Evolutionary conservation across 805 yeast species (phyloP), one percentile per base, ranked within the genome.

Genomic region (Myxozyma monticola): DNA sequence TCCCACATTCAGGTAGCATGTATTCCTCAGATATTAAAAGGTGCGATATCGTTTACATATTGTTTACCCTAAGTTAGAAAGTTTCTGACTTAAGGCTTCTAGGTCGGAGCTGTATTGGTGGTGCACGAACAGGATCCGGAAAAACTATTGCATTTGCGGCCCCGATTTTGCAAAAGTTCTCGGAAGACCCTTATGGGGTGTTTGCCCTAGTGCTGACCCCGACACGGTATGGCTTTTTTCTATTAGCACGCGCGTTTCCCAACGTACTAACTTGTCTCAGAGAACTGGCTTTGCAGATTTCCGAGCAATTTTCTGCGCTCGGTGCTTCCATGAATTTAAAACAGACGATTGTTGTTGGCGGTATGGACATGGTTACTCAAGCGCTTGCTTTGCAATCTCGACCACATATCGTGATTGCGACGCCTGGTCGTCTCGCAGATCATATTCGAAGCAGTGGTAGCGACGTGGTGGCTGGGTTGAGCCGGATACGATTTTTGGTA

Each of bases 71-170:
- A 12, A n/a, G 7, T 20, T 25, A 22, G 15, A 21, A 12, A 37
- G 24, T 12, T 7, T n/a, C 15, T 25, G 12, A 18, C 6, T 18
- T n/a, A n/a, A 24, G 30, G 10, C 20, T 7, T 3, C 8, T 12
- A 64, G 70, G 95, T 6, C 78, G 83, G 60, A 96, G 90, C 67
- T 90, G 96, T 69, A 91, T 93, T 45, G 99, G 99, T 44, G 99
- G 99, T 37, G 99, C 99, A 28, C 86, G 86, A 67, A 93, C 99
- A 0, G 99, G 99, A 69, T 84, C 95, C 15, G 99, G 99, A 78
- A 93, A 93, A 66, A 93, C 99, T 1, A 82, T 93, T 20, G 96
- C 98, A 0, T 93, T 93, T 76, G 98, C 91, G 0, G 95, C 88
- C n/a, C 99, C 99, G 1, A 91, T 93, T 88, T 73, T 93, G 48